phyloP scores from a whole-genome alignment of 129 eudicot species.

The Lonicera japonica region DNA sequence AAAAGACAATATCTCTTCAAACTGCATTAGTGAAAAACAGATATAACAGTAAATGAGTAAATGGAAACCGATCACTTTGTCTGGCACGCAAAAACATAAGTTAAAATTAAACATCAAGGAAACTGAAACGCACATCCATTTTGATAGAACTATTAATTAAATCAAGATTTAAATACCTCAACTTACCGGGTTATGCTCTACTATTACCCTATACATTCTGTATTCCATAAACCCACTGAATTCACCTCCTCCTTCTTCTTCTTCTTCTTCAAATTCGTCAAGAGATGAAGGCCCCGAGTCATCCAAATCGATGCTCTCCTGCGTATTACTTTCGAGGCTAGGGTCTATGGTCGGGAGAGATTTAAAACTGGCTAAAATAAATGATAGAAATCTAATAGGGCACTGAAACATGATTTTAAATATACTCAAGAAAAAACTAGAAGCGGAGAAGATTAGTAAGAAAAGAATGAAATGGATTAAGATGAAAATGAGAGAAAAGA shows the following conservation, averaged over 20 bases:
- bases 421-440: no score
- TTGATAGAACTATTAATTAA: no score
- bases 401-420: no score
- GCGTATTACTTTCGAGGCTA: neutral
- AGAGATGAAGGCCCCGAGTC: neutral
- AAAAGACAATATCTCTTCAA: constrained; percentile 6
- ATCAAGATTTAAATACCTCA: neutral
- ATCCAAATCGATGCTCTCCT: constrained; percentile 6
- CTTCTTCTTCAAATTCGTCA: neutral
- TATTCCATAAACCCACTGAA: no score
- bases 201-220: neutral
- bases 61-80: no score
- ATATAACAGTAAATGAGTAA: neutral
- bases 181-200: constrained; percentile 4
- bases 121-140: no score
- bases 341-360: neutral
- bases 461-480: neutral
- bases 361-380: neutral
- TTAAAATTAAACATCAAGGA: neutral
- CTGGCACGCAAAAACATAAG: neutral
- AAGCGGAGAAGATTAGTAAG: no score
- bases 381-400: neutral
- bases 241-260: neutral
- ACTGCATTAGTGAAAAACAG: neutral
- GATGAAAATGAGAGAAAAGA: neutral